Base-by-base conservation (phyloP, 805 yeast genomes). In the Nakazawaea sp. region DNA sequence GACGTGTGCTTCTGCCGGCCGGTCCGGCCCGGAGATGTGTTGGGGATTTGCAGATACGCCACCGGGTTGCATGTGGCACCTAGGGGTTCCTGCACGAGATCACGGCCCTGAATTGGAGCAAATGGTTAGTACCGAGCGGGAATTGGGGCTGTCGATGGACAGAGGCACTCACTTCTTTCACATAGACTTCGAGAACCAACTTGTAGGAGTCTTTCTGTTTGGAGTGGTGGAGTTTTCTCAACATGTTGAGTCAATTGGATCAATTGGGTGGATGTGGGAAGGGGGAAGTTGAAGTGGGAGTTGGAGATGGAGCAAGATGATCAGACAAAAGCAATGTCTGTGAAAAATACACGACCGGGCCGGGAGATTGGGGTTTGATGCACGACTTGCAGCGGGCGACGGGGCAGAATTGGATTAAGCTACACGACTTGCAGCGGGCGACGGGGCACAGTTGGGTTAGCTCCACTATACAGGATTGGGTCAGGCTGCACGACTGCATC, bases 161-260 rank as follows among this genome's bases (percentile, higher is more conserved):
- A 25, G 18, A 17, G 9, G n/a, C 4, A 33, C 42, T 34, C 20
- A 39, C 42, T 26, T 39, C 42, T 34, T 34, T 39, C 30, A 39
- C 29, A 21, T 34, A 27, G 8, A 34, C 42, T 18, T 39, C 42
- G 18, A 39, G 30, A 10, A 39, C 27, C 20, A 34, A 27, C 18
- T 29, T 30, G 19, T 29, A 33, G 26, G 8, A 8, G 15, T 19
- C 16, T 4, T 15, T 11, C 23, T 32, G 26, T 16, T 20, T 20
- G n/a, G 32, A 27, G 13, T 4, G 12, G 17, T 33, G 21, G 13
- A 34, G 24, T 20, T 30, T 27, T 16, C 31, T 39, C 21, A 34
- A 16, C 38, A n/a, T 34, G 13, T 11, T 18, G 26, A 12, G 12
- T 15, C 8, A 13, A 27, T 27, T 15, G 13, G 13, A 12, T 15